Percentiles rank a stretch among this genome's conserved stretches.
phyloP scores from a whole-genome alignment of 2,329 filamentous ascomycete genomes.

The Neonectria ditissima region DNA sequence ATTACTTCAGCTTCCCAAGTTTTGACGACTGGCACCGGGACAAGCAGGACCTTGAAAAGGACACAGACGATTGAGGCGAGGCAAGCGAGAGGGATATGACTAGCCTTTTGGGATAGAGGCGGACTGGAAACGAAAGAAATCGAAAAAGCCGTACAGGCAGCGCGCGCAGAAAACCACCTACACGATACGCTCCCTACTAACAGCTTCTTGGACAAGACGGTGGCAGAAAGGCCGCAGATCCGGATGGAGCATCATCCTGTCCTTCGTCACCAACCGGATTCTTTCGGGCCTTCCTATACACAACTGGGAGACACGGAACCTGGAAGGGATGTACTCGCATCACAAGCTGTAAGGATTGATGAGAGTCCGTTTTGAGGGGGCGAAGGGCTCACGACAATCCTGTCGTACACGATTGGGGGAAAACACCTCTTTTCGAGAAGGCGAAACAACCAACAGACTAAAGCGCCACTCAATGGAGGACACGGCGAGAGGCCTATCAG shows the following conservation, averaged over 20 bases:
- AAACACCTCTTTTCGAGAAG: constrained; percentile 25
- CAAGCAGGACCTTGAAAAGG: constrained; percentile 42
- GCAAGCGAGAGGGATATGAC: constrained; percentile 20
- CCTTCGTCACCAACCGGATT: constrained; percentile 26
- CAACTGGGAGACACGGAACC: constrained; percentile 16
- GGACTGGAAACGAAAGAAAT: constrained; percentile 20
- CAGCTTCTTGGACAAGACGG: constrained; percentile 28
- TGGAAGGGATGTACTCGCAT: constrained; percentile 29
- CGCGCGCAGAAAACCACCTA: constrained; percentile 23
- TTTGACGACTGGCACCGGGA: constrained; percentile 74
- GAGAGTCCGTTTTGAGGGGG: constrained; percentile 24
- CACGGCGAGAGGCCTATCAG: constrained; percentile 8
- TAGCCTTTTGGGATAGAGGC: constrained; percentile 29
- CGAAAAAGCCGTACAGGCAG: constrained; percentile 25
- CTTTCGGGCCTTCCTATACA: constrained; percentile 7
- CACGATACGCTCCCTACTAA: constrained; percentile 17
- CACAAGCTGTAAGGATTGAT: constrained; percentile 32
- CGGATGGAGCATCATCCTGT: constrained; percentile 27
- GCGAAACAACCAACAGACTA: constrained; percentile 20
- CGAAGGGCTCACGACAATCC: constrained; percentile 29
- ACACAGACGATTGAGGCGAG: constrained; percentile 41
- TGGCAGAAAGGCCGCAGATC: constrained; percentile 33
- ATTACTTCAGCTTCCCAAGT: constrained; percentile 80
- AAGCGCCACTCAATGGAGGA: constrained; percentile 19
- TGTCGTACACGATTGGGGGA: constrained; percentile 30